Evolutionary conservation across 2,329 filamentous ascomycete genomes (phyloP).

Genomic region (Pseudogymnoascus pannorum): DNA sequence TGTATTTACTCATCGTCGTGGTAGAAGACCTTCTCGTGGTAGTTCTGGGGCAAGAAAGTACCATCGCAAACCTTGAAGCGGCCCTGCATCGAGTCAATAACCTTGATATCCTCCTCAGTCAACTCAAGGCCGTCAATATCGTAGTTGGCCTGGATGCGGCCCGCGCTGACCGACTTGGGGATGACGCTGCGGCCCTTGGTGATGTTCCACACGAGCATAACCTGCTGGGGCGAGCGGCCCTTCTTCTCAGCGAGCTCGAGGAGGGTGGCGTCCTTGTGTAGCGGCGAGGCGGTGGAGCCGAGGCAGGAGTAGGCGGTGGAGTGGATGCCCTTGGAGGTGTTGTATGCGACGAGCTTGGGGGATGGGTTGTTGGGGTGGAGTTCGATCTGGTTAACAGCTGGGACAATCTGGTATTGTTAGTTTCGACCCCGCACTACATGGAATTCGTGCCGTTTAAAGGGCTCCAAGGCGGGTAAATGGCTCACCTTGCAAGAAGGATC

Average conservation of each 20-base stretch:
- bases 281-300: conserved; percentile 61
- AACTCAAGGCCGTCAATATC: conserved; percentile 30
- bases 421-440: neutral
- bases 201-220: conserved; percentile 73
- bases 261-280: conserved; percentile 60
- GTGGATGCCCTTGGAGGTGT: conserved; percentile 67
- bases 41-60: neutral
- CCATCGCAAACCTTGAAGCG: neutral
- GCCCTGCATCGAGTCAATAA: conserved; percentile 2
- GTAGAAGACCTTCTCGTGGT: neutral
- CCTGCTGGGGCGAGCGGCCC: conserved; percentile 65
- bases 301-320: conserved; percentile 68
- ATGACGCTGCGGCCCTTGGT: conserved; percentile 77
- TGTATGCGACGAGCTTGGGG: conserved; percentile 70
- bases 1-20: neutral
- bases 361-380: conserved; percentile 75
- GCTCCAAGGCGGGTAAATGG: neutral
- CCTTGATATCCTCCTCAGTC: conserved; percentile 3
- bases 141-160: conserved; percentile 69
- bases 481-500: conserved; percentile 54
- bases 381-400: conserved; percentile 76
- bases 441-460: neutral
- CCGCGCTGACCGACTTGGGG: conserved; percentile 71
- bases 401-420: conserved; percentile 37
- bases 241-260: conserved; percentile 56